These are phyloP conservation scores for Boeremia exigua DNA, from an alignment of 2,329 filamentous ascomycete genomes.

Conservation along the genomic window DNA sequence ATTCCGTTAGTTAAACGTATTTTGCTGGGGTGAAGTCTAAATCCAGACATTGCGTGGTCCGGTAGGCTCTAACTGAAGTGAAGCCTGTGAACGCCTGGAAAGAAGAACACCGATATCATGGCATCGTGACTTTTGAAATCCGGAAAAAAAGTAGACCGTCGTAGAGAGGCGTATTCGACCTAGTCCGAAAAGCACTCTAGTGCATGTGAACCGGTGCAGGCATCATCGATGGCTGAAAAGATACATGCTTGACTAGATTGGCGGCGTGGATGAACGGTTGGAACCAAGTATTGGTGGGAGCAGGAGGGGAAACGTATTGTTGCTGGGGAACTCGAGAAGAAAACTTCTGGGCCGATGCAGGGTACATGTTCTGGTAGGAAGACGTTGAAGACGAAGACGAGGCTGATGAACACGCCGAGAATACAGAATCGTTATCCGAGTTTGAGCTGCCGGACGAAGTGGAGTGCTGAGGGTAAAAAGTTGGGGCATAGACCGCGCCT, in stretches of 20 bases:
- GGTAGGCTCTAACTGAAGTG: constrained; percentile 42
- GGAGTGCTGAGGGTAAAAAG: constrained; percentile 39
- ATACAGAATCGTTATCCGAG: constrained; percentile 50
- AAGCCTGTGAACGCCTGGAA: constrained; percentile 35
- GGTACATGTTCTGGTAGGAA: constrained; percentile 41
- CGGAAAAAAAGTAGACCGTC: constrained; percentile 40
- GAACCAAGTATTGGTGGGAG: constrained; percentile 46
- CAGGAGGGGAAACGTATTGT: constrained; percentile 47
- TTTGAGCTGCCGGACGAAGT: constrained; percentile 47
- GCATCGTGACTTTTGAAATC: constrained; percentile 46
- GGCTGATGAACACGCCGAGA: constrained; percentile 47
- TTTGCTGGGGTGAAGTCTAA: constrained; percentile 35
- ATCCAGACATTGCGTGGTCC: constrained; percentile 22
- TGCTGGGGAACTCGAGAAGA: constrained; percentile 36
- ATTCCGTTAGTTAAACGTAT: constrained; percentile 38
- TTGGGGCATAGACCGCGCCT: constrained; percentile 37
- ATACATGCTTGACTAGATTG: constrained; percentile 50
- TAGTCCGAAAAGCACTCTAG: constrained; percentile 27
- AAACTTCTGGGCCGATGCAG: constrained; percentile 36
- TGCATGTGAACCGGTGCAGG: constrained; percentile 46
- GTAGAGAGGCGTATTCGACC: constrained; percentile 37
- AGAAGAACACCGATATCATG: constrained; percentile 41
- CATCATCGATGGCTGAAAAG: constrained; percentile 49
- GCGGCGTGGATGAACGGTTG: constrained; percentile 50
- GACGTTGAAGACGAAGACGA: constrained; percentile 47